Conservation (phyloP, 1,284 basidiomycete species). For the Apiotrichum akiyoshidainum region DNA sequence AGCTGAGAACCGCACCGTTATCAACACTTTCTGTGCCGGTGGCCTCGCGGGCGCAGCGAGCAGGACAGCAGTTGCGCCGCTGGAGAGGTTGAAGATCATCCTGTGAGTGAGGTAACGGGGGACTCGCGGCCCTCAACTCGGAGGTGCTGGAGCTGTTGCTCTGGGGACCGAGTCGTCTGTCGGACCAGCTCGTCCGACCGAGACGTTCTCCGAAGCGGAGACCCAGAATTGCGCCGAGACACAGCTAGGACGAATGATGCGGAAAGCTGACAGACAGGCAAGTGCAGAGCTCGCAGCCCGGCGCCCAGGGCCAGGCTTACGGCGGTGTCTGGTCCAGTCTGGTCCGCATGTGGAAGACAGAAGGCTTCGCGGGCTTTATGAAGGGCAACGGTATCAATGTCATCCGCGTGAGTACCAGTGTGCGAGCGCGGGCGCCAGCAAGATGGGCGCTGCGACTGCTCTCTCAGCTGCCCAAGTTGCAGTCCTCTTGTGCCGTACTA, state of each 20-base stretch:
- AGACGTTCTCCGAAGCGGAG: not conserved
- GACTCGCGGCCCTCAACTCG: no score
- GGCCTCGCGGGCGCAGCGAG: conserved; percentile 58
- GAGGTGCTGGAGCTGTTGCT: no score
- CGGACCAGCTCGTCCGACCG: no score
- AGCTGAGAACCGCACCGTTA: conserved; percentile 39
- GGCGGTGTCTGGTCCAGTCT: conserved; percentile 77
- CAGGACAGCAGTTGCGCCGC: conserved; percentile 83
- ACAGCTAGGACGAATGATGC: not conserved
- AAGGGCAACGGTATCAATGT: conserved; percentile 83
- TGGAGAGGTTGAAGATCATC: conserved; percentile 92
- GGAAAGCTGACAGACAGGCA: conserved; percentile 57
- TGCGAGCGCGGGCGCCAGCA: no score
- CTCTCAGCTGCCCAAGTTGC: not conserved
- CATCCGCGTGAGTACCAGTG: conserved; percentile 56
- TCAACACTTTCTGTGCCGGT: conserved; percentile 48
- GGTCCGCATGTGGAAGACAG: conserved; percentile 81
- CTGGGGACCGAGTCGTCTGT: no score
- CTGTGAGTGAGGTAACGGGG: conserved; percentile 62
- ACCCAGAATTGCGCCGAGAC: no score
- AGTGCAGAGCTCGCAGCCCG: conserved; percentile 57
- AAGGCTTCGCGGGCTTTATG: conserved; percentile 89
- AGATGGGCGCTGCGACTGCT: no score
- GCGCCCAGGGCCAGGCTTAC: conserved; percentile 62
- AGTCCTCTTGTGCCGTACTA: not conserved